phyloP scores from a whole-genome alignment of 495 filamentous ascomycete species.

The Talaromyces trachyspermus region DNA sequence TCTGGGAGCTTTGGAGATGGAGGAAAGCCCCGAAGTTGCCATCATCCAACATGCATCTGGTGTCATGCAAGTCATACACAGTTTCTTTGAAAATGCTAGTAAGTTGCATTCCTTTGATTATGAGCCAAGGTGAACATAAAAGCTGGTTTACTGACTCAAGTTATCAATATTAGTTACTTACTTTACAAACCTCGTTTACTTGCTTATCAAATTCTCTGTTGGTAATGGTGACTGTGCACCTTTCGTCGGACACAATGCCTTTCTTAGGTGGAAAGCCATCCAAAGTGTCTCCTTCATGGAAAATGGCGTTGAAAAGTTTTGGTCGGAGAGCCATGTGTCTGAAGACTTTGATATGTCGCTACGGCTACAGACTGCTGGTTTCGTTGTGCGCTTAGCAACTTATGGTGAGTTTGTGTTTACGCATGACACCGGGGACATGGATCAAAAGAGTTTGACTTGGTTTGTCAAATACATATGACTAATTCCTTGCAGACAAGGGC shows the following conservation, averaged over 20 bases:
- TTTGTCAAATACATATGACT: neutral
- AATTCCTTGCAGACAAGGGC: slow-evolving; percentile 15
- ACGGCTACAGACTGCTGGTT: slow-evolving; percentile 29
- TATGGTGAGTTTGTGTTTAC: slow-evolving; percentile 14
- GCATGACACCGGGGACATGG: too few relatives aligned
- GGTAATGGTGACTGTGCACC: slow-evolving; percentile 32
- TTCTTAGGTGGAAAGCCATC: slow-evolving; percentile 64
- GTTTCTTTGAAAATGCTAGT: slow-evolving; percentile 35
- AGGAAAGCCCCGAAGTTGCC: slow-evolving; percentile 35
- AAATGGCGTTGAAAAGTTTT: slow-evolving; percentile 30
- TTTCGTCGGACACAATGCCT: slow-evolving; percentile 71
- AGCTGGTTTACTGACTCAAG: too few relatives aligned
- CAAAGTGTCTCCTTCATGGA: slow-evolving; percentile 16
- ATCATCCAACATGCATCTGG: slow-evolving; percentile 41
- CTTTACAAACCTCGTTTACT: slow-evolving; percentile 37
- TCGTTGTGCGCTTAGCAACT: slow-evolving; percentile 32
- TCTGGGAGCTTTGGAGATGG: slow-evolving; percentile 41
- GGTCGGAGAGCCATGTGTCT: slow-evolving; percentile 35
- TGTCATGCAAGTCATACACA: slow-evolving; percentile 39
- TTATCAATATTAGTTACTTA: slow-evolving; percentile 23
- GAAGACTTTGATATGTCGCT: slow-evolving; percentile 40
- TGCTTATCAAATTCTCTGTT: slow-evolving; percentile 31
- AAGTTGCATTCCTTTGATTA: neutral
- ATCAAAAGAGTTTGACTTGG: too few relatives aligned
- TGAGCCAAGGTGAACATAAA: neutral